Evolutionary conservation across 306 rosid species (phyloP).

Genomic region (Trichosanthes truncata): DNA sequence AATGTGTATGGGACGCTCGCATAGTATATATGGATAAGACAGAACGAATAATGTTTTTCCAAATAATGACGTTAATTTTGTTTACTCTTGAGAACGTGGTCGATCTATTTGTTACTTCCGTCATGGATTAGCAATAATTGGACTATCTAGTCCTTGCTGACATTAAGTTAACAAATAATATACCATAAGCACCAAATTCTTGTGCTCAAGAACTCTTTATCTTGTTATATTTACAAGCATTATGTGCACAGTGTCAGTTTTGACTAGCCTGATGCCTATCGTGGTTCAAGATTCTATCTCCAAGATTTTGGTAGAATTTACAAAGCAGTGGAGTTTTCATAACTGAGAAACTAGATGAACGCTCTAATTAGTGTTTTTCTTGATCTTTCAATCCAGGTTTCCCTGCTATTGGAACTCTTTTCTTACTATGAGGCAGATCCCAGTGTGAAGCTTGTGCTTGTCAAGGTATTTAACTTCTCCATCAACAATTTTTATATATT

Average conservation of each 20-base stretch:
- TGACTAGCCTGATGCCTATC: neutral
- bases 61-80: neutral
- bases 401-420: constrained; percentile 53
- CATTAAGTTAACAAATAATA: neutral
- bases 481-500: neutral
- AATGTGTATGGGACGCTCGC: neutral
- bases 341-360: neutral
- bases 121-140: neutral
- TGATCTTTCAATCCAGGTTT: constrained; percentile 29
- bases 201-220: neutral
- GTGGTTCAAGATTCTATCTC: neutral
- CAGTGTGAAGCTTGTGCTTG: constrained; percentile 50
- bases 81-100: neutral
- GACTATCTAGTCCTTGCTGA: neutral
- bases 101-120: neutral
- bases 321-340: neutral
- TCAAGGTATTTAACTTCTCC: constrained; percentile 46
- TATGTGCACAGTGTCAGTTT: neutral
- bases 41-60: neutral
- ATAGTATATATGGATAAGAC: neutral
- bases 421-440: constrained; percentile 43
- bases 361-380: neutral
- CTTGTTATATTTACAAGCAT: neutral
- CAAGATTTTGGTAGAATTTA: neutral
- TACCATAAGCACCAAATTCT: neutral